Evolutionary conservation across 1,284 basidiomycete species (phyloP), one percentile per base, ranked within the genome.

Genomic region (Sanguinoderma infundibulare): DNA sequence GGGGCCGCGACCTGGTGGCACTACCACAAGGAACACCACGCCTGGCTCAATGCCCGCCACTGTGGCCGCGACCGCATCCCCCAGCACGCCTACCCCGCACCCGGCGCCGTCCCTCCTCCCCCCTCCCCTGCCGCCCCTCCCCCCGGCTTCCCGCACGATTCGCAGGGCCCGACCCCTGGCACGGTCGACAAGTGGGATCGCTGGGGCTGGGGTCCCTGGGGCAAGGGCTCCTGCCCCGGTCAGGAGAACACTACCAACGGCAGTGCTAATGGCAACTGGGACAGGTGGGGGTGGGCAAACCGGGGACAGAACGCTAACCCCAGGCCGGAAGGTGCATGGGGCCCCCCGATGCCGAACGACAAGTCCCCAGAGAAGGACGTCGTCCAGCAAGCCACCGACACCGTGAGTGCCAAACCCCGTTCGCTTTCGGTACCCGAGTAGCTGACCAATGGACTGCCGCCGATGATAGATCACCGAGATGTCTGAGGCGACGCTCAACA

Each of bases 401-500:
- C 81, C 28, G 88, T 89, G 59, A 65, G 84, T 77, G 15, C 20
- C 38, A 39, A 30, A 24, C 38, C 20, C 35, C n/a, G 44, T 24
- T 46, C 24, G 26, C 9, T 22, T n/a, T 57, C 55, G 34, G 50
- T 54, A 30, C 35, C 24, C 38, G n/a, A 39, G 7, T 3, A 17
- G 24, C 2, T 32, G 49, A 30, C 65, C 26, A 12, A 53, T 50
- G 24, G 58, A 53, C 52, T 30, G 36, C 47, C 14, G 34, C 30
- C 22, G 40, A 39, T 57, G 15, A 34, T 61, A 90, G 89, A 81
- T 87, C 75, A 74, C 77, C 15, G 87, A 90, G 50, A 70, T 90
- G 58, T 90, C 90, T 3, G 89, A 91, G 72, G 79, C 81, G n/a
- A 87, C 89, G 0, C 80, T 91, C 20, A 87, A 90, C 57, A 79